Evolutionary conservation across 768 basidiomycete genomes (phyloP).

Genomic region (Pisolithus marmoratus): DNA sequence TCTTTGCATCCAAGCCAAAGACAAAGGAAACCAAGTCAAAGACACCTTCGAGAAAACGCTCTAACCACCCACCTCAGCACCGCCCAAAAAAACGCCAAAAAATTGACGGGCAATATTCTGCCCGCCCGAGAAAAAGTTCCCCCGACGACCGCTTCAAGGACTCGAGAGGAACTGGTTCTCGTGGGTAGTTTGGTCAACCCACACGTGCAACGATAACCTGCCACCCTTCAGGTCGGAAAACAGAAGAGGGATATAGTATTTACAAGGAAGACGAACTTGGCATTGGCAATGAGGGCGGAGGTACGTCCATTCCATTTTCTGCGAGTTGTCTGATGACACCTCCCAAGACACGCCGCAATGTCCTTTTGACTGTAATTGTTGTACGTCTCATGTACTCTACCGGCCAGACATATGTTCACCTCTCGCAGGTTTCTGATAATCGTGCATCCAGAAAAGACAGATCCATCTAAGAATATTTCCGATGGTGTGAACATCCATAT

Average conservation of each 20-base stretch:
- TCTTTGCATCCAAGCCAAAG: conserved; percentile 59
- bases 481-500: background rate
- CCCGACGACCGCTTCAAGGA: conserved; percentile 54
- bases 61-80: conserved; percentile 28
- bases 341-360: conserved; percentile 70
- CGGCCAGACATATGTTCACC: background rate
- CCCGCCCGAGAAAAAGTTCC: conserved; percentile 13
- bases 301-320: conserved; percentile 36
- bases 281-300: conserved; percentile 62
- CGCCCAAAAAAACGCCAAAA: conserved; percentile 34
- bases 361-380: conserved; percentile 88
- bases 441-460: background rate
- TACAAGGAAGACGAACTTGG: conserved; percentile 84
- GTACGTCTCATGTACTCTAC: conserved; percentile 39
- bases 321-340: conserved; percentile 17
- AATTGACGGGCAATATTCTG: conserved; percentile 15
- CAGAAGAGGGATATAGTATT: conserved; percentile 73
- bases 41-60: conserved; percentile 21
- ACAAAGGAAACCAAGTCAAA: conserved; percentile 40
- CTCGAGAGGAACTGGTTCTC: conserved; percentile 65
- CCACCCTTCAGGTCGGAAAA: conserved; percentile 56
- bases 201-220: conserved; percentile 7
- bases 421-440: conserved; percentile 22
- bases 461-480: background rate
- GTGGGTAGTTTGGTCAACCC: conserved; percentile 38